These are phyloP conservation scores for Fragaria iinumae DNA, from an alignment of 306 rosid genomes.

Conservation along the genomic window DNA sequence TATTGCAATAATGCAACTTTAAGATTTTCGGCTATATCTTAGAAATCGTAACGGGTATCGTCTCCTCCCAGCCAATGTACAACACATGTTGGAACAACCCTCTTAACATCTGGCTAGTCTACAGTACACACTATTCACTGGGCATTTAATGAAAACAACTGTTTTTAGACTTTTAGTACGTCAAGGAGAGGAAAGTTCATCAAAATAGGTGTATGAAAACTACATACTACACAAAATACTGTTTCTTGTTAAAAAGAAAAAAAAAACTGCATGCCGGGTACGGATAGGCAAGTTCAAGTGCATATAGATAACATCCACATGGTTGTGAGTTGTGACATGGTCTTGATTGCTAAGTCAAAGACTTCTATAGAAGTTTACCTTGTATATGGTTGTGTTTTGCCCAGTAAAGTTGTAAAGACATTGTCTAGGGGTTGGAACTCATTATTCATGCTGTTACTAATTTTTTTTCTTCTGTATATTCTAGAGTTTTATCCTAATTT, in stretches of 20 bases:
- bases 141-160: neutral
- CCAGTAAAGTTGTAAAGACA: neutral
- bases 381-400: neutral
- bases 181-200: neutral
- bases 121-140: neutral
- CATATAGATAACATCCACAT: neutral
- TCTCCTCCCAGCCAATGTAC: neutral
- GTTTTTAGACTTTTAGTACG: neutral
- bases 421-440: neutral
- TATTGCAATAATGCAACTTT: neutral
- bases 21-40: neutral
- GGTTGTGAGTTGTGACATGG: neutral
- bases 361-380: neutral
- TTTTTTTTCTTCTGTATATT: neutral
- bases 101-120: neutral
- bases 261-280: neutral
- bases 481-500: constrained; percentile 6
- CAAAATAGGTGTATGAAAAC: neutral
- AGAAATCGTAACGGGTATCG: neutral
- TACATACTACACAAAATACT: neutral
- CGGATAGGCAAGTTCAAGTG: neutral
- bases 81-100: neutral
- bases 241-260: neutral
- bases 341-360: neutral
- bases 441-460: neutral